These are phyloP conservation scores for Ustilago crameri DNA, from an alignment of 1,284 basidiomycete genomes.

Conservation along the genomic window DNA sequence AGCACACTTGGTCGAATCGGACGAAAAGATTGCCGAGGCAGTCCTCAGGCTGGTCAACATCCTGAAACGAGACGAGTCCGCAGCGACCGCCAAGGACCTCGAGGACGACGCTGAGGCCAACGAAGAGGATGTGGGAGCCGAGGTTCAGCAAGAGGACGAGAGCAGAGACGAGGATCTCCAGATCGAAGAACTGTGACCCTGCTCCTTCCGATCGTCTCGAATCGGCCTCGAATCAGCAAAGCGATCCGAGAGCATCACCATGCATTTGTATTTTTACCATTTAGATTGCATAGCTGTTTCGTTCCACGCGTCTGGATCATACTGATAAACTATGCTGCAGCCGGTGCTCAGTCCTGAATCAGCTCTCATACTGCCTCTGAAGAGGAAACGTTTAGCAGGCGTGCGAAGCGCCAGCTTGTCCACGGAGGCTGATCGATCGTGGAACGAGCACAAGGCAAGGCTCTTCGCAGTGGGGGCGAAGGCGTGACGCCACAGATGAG, in stretches of 20 bases:
- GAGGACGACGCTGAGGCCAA: conserved; percentile 46
- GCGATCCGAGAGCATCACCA: conserved; percentile 1
- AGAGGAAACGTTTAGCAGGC: too few relatives aligned
- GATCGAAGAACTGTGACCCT: conserved; percentile 59
- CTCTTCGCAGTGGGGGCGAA: neutral
- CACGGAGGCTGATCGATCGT: neutral
- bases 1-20: conserved; percentile 82
- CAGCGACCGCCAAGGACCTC: conserved; percentile 48
- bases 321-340: too few relatives aligned
- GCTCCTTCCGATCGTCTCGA: neutral
- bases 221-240: neutral
- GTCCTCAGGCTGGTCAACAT: conserved; percentile 66
- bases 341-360: too few relatives aligned
- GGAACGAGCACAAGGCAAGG: neutral
- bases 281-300: conserved; percentile 1
- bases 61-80: conserved; percentile 64
- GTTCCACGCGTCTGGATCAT: too few relatives aligned
- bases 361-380: too few relatives aligned
- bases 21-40: conserved; percentile 73
- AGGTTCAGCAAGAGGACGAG: conserved; percentile 38
- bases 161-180: conserved; percentile 59
- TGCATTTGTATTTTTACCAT: conserved; percentile 27
- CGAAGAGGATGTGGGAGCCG: conserved; percentile 48
- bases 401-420: too few relatives aligned
- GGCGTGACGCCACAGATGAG: neutral